A percentile compares a stretch with the other conserved stretches of the same genome.
Conservation (phyloP, 768 basidiomycete species). For the Termitomyces heimii region DNA sequence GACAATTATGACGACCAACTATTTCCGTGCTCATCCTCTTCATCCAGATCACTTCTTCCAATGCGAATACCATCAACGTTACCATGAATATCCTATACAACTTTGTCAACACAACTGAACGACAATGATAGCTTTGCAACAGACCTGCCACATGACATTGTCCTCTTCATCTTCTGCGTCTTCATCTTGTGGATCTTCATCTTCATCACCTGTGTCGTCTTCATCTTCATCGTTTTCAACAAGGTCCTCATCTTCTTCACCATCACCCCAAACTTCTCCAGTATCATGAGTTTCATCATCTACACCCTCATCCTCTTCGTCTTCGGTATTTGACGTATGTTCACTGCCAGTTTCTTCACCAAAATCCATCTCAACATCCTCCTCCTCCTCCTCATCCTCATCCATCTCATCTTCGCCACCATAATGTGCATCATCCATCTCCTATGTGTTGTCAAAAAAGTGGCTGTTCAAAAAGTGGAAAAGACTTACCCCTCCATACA, state of each 20-base stretch:
- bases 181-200: slow-evolving; percentile 38
- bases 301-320: slow-evolving; percentile 61
- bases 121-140: slow-evolving; percentile 8
- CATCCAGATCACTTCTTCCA: slow-evolving; percentile 46
- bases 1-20: slow-evolving; percentile 16
- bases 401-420: slow-evolving; percentile 71
- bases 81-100: slow-evolving; percentile 45
- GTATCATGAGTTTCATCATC: slow-evolving; percentile 53
- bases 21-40: slow-evolving; percentile 55
- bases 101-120: background rate
- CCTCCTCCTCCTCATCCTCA: slow-evolving; percentile 73
- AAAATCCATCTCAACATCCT: slow-evolving; percentile 85
- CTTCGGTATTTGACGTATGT: slow-evolving; percentile 72
- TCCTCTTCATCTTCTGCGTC: slow-evolving; percentile 42
- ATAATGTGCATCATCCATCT: slow-evolving; percentile 80
- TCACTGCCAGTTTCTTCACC: slow-evolving; percentile 81
- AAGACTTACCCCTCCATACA: slow-evolving; percentile 81
- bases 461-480: background rate
- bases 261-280: slow-evolving; percentile 61
- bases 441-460: slow-evolving; percentile 36
- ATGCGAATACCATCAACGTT: slow-evolving; percentile 38
- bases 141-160: slow-evolving; percentile 58
- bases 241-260: slow-evolving; percentile 63
- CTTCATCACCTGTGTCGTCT: slow-evolving; percentile 38
- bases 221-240: slow-evolving; percentile 46